A percentile compares a stretch with the other conserved stretches of the same genome.
Conservation (phyloP, 2,329 filamentous ascomycete species). For the Fusarium ramigenum region DNA sequence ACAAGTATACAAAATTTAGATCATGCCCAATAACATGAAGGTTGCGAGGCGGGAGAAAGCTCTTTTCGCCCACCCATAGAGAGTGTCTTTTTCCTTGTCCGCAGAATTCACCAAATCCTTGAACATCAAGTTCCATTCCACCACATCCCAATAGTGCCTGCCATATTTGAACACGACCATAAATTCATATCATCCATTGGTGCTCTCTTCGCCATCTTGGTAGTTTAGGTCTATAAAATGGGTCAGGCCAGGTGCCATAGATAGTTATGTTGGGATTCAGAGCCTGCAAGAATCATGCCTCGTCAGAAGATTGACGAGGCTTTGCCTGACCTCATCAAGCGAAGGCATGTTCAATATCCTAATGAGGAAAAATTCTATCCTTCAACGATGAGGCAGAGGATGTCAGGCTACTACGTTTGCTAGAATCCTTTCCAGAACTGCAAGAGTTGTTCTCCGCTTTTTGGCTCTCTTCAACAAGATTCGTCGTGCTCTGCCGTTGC, state of each 20-base stretch:
- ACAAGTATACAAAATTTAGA: constrained; percentile 23
- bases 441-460: constrained; percentile 39
- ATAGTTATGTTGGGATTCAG: neutral
- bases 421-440: constrained; percentile 32
- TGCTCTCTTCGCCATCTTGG: neutral
- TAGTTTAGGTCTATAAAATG: neutral
- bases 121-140: neutral
- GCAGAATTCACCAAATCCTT: neutral
- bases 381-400: constrained; percentile 41
- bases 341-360: neutral
- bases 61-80: neutral
- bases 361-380: constrained; percentile 40
- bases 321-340: neutral
- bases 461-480: constrained; percentile 37
- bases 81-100: neutral
- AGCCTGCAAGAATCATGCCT: neutral
- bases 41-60: neutral
- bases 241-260: neutral
- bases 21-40: constrained; percentile 11
- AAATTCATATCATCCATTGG: neutral
- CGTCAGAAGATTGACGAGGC: neutral
- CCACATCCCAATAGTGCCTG: neutral
- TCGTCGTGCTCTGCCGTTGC: constrained; percentile 43
- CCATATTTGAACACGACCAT: neutral
- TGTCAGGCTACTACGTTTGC: constrained; percentile 37